These are phyloP conservation scores for Fusarium sterilihyphosum DNA, from an alignment of 2,329 filamentous ascomycete genomes.

Conservation along the genomic window DNA sequence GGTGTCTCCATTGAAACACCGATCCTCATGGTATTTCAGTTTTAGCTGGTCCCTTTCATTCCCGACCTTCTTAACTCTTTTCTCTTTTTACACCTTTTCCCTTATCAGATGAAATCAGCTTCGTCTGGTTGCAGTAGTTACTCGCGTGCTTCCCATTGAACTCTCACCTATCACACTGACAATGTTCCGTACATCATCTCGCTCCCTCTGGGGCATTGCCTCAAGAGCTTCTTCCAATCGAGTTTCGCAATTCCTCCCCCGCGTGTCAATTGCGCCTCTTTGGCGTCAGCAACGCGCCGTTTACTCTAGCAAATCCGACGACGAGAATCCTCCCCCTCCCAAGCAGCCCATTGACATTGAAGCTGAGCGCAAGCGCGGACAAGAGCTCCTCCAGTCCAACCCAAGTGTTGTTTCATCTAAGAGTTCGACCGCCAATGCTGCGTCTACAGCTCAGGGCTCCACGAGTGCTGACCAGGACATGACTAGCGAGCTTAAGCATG, in stretches of 20 bases:
- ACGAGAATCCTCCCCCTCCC: slow-evolving; percentile 36
- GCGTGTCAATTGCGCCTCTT: slow-evolving; percentile 17
- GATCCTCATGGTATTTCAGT: slow-evolving; percentile 13
- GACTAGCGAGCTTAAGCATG: slow-evolving; percentile 52
- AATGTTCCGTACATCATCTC: slow-evolving; percentile 47
- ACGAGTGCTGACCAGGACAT: slow-evolving; percentile 42
- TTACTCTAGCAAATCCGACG: slow-evolving; percentile 41
- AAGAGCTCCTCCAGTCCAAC: slow-evolving; percentile 66
- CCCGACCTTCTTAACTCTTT: neutral
- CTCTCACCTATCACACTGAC: neutral
- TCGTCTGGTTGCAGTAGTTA: neutral
- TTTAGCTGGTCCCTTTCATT: neutral
- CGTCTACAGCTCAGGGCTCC: slow-evolving; percentile 47
- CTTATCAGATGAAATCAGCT: neutral
- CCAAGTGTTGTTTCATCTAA: slow-evolving; percentile 69
- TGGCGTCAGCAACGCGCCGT: slow-evolving; percentile 30
- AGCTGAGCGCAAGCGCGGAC: slow-evolving; percentile 62
- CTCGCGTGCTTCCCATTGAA: slow-evolving; percentile 11
- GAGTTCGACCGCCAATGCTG: slow-evolving; percentile 64
- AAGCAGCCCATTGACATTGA: slow-evolving; percentile 59
- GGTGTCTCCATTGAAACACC: slow-evolving; percentile 9
- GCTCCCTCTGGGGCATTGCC: slow-evolving; percentile 36
- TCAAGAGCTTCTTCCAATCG: slow-evolving; percentile 21
- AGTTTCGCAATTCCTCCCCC: slow-evolving; percentile 1
- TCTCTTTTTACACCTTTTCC: neutral